Base-by-base conservation (phyloP, 2,329 filamentous ascomycete genomes). In the Pseudogymnoascus sp. region DNA sequence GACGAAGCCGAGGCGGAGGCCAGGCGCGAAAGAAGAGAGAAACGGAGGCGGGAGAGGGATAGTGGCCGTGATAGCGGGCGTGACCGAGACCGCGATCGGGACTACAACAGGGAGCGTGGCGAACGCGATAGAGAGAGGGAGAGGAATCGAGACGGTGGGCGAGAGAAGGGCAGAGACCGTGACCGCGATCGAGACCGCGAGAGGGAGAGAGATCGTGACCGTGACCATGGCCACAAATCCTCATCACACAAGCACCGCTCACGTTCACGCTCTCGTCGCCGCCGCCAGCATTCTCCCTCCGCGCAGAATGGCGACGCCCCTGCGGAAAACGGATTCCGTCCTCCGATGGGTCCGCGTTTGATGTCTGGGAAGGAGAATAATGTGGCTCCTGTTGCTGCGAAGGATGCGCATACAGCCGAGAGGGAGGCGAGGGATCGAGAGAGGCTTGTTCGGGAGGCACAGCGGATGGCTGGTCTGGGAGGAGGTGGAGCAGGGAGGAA, bases 331-430 rank as follows among this genome's bases (percentile, higher is more conserved):
- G 18, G 72, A 75, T 12, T 69, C 71, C 4, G 70, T 74, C 48
- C 63, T 69, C 6, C 73, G 78, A 27, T 72, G 75, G 4, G 76
- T 78, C 18, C 73, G 74, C 4, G 75, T 29, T n/a, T 29, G 7
- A 55, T 55, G 48, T 55, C 48, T 7, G 48, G 48, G 27, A 55
- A 55, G 29, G 48, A 55, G 48, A 55, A 55, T 18, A 27, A 55
- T 9, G 48, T 55, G n/a, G 48, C n/a, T 5, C 48, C 48, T 55
- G 48, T 18, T 45, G 21, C n/a, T 15, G 45, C 45, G 48, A 55
- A 55, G 48, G 85, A 88, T 66, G 79, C 83, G n/a, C 87, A 89
- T 72, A 87, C 87, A 1, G 77, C 86, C 0, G 87, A 90, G 72
- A 83, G 87, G 21, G 87, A 89, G 70, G 83, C 82, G 10, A 78